Conservation (phyloP, 2,329 filamentous ascomycete genomes). For the Paecilomyces dactylethromorphus region DNA sequence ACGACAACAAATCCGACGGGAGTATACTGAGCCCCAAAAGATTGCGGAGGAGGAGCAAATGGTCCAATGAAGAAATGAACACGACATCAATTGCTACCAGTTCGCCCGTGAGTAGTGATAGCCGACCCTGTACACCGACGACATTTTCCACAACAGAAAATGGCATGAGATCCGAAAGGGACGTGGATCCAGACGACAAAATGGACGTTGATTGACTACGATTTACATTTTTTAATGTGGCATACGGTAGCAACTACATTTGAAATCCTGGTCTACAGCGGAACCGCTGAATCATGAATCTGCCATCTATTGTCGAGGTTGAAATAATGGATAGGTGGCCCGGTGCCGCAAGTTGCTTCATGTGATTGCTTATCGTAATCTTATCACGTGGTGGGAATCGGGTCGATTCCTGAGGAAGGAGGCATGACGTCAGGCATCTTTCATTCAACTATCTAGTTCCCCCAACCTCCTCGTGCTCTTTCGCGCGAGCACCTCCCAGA, state of each 20-base stretch:
- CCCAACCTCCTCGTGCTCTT: neutral
- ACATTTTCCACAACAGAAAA: slow-evolving; percentile 14
- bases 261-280: neutral
- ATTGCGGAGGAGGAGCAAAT: slow-evolving; percentile 17
- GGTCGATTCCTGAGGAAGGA: neutral
- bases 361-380: neutral
- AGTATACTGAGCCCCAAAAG: slow-evolving; percentile 17
- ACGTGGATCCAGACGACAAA: slow-evolving; percentile 13
- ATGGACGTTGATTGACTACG: slow-evolving; percentile 30
- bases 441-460: slow-evolving; percentile 9
- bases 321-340: neutral
- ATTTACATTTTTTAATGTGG: neutral
- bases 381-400: neutral
- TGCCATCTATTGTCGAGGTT: neutral
- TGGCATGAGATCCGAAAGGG: slow-evolving; percentile 9
- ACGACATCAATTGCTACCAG: slow-evolving; percentile 1
- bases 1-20: slow-evolving; percentile 8
- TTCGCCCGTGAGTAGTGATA: slow-evolving; percentile 12
- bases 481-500: neutral
- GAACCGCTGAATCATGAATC: neutral
- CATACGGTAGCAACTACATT: neutral
- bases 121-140: slow-evolving; percentile 13
- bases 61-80: slow-evolving; percentile 9
- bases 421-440: slow-evolving; percentile 28
- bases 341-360: neutral